Percentiles rank a stretch among this genome's conserved stretches.
Conservation (phyloP, 2,329 filamentous ascomycete species). For the Colletotrichum somersetense region DNA sequence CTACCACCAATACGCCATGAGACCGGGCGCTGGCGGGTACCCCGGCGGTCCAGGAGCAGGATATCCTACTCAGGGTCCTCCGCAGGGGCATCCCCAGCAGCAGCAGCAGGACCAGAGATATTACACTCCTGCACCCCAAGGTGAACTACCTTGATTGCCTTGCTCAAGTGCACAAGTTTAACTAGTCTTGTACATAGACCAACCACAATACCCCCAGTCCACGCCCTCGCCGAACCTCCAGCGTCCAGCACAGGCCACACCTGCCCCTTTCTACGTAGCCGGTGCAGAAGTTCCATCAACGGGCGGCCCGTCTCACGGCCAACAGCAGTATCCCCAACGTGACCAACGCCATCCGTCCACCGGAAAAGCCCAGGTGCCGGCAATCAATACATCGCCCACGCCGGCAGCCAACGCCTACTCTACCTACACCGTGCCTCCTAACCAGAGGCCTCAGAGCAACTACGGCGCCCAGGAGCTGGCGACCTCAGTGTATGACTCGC, state of each 20-base stretch:
- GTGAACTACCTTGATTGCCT: constrained; percentile 49
- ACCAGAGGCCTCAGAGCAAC: constrained; percentile 73
- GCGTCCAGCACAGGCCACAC: constrained; percentile 61
- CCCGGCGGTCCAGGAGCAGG: constrained; percentile 49
- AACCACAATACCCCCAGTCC: constrained; percentile 60
- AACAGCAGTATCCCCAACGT: constrained; percentile 63
- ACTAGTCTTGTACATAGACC: constrained; percentile 53
- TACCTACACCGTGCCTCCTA: constrained; percentile 60
- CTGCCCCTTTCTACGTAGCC: constrained; percentile 75
- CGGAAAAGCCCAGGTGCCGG: constrained; percentile 63
- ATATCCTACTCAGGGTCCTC: constrained; percentile 58
- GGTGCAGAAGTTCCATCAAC: constrained; percentile 66
- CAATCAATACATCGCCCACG: constrained; percentile 65
- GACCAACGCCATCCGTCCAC: constrained; percentile 61
- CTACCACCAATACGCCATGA: constrained; percentile 77
- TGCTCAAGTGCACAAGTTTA: constrained; percentile 38
- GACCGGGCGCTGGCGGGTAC: constrained; percentile 63
- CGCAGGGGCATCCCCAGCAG: constrained; percentile 48
- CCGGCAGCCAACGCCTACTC: constrained; percentile 63
- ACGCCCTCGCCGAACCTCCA: constrained; percentile 68
- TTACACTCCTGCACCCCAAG: constrained; percentile 73
- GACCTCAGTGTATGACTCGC: constrained; percentile 82
- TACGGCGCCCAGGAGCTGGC: constrained; percentile 83
- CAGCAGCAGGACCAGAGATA: constrained; percentile 63
- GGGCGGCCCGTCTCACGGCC: constrained; percentile 46